phyloP scores from a whole-genome alignment of 2,329 filamentous ascomycete species.

The Claviceps humidiphila region DNA sequence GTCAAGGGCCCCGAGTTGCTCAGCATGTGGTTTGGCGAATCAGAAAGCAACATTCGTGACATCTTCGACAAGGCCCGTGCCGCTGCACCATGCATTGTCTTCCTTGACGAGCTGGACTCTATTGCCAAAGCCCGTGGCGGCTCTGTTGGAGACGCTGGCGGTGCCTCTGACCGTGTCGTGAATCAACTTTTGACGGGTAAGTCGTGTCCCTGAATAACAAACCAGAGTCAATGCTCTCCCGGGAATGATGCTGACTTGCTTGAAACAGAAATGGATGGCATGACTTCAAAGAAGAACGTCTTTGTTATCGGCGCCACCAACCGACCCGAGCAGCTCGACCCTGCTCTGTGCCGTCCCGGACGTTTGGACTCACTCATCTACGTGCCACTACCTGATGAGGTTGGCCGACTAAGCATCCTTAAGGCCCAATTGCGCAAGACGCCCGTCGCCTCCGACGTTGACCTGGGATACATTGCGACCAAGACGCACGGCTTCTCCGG shows the following conservation, averaged over 20 bases:
- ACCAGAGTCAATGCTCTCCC: not conserved
- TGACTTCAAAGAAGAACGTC: constrained; percentile 99
- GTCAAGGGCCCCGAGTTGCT: constrained; percentile 97
- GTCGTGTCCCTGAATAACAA: constrained; percentile 16
- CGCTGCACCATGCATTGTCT: constrained; percentile 94
- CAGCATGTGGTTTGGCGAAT: constrained; percentile 99
- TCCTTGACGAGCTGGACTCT: constrained; percentile 96
- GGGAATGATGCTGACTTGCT: constrained; percentile 26
- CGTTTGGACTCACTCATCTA: constrained; percentile 98
- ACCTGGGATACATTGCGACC: constrained; percentile 82
- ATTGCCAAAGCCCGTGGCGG: constrained; percentile 99
- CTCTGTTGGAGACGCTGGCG: constrained; percentile 87
- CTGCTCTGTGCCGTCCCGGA: constrained; percentile 92
- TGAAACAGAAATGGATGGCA: constrained; percentile 81
- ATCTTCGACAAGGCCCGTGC: constrained; percentile 99
- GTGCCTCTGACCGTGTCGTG: constrained; percentile 97
- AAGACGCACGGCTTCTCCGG: constrained; percentile 99
- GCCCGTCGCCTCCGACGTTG: constrained; percentile 74
- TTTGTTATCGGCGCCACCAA: constrained; percentile 99
- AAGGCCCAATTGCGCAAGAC: constrained; percentile 97
- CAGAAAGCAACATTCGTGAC: constrained; percentile 98
- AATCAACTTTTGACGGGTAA: constrained; percentile 96
- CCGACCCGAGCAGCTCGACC: constrained; percentile 95
- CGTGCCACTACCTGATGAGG: constrained; percentile 88
- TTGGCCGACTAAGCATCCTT: constrained; percentile 78